Base-by-base conservation (phyloP, 192 early-diverging fungal species). In the Polychytrium aggregatum region DNA sequence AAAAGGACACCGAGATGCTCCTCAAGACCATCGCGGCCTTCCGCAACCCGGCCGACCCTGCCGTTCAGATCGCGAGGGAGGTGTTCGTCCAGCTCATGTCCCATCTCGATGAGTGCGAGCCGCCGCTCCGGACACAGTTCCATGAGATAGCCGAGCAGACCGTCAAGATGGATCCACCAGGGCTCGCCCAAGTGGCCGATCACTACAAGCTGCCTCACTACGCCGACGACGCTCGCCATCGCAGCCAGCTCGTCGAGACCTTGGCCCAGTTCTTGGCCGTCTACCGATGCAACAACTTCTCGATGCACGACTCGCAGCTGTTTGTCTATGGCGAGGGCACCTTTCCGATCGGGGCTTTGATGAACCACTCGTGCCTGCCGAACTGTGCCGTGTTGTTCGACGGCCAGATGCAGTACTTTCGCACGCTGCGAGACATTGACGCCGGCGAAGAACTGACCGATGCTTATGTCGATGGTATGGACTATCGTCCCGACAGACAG, bases 271-370 rank as follows among this genome's bases (percentile, higher is more conserved):
- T 65, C 44, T 60, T 84, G 1, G 64, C 59, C 38, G 60, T 62
- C 40, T 84, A 83, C 49, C 63, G 67, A 20, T 79, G 69, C 52
- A 84, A 84, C 59, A 84, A 82, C 45, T 82, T 82, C 45, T 55
- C 60, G 0, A 59, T 79, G 24, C 57, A 76, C 30, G 81, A 82
- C 47, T 37, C 58, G 7, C 70, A 84, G 37, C 48, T 83, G 27
- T 84, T 82, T 51, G 52, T 61, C 8, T 8, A 45, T 11, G 83
- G 71, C 0, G 82, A 85, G 42, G 79, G 77, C 1, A 77, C 78
- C 4, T 56, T 50, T 37, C 81, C 82, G 1, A 37, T 85, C 1
- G 82, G 74, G 2, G 59, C 83, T 3, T 52, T 83, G 11, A 64
- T 76, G 36, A 81, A 83, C 45, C 81, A 85, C 49, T 82, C 81